Conservation (phyloP, 345 rosid genomes). For the Cardamine resedifolia region DNA sequence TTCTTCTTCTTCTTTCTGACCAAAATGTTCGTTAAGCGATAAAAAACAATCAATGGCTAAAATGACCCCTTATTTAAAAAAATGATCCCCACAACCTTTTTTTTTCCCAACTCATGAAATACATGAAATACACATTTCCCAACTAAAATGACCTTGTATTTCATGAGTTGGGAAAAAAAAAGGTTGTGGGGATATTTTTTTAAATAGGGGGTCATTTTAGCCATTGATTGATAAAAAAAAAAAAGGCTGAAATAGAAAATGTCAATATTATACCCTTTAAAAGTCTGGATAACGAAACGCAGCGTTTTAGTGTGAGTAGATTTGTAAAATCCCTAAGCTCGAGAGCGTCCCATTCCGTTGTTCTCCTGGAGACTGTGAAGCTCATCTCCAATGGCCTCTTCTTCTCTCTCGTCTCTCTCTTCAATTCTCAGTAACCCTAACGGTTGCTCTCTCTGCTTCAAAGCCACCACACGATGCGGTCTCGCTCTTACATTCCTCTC, state of each 20-base stretch:
- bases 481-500: constrained; percentile 45
- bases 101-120: too few species aligned
- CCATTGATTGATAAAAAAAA: too few species aligned
- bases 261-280: constrained; percentile 16
- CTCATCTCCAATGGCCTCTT: constrained; percentile 54
- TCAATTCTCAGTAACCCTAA: constrained; percentile 49
- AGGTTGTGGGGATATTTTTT: too few species aligned
- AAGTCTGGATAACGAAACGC: constrained; percentile 24
- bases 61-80: too few species aligned
- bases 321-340: constrained; percentile 31
- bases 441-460: constrained; percentile 42
- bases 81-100: too few species aligned
- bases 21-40: constrained; percentile 3
- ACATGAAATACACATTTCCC: too few species aligned
- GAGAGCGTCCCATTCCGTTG: constrained; percentile 31
- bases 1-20: background rate
- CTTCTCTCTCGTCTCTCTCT: constrained; percentile 63
- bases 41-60: too few species aligned
- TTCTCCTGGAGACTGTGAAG: constrained; percentile 19
- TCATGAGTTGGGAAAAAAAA: too few species aligned
- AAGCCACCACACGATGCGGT: constrained; percentile 44
- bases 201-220: too few species aligned
- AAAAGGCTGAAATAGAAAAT: background rate
- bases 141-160: too few species aligned
- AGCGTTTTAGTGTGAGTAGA: constrained; percentile 34